Conservation (phyloP, 768 basidiomycete genomes). For the Rhodotorula babjevae region DNA sequence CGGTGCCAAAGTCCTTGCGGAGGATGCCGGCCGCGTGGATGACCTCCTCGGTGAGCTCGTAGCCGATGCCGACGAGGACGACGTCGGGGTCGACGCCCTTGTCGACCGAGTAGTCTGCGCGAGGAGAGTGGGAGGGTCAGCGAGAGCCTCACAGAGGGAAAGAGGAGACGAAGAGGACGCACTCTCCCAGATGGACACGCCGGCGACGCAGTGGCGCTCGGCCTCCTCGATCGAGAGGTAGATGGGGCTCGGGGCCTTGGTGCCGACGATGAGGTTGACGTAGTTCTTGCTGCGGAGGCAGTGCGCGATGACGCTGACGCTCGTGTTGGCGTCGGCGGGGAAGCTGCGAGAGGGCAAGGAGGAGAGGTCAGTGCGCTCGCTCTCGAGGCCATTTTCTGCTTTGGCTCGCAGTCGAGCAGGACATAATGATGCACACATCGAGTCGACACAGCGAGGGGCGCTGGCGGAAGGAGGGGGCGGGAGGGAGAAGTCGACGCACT, state of each 20-base stretch:
- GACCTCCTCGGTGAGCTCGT: conserved; percentile 79
- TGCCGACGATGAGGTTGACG: conserved; percentile 80
- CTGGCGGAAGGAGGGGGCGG: no score
- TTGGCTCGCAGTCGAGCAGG: no score
- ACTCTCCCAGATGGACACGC: conserved; percentile 80
- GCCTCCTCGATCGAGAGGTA: conserved; percentile 75
- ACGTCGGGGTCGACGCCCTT: conserved; percentile 49
- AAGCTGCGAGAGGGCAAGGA: conserved; percentile 9
- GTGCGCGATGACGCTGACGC: conserved; percentile 75
- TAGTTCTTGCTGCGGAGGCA: conserved; percentile 75
- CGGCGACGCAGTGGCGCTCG: conserved; percentile 77
- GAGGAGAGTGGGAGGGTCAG: background rate
- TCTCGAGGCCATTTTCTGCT: no score
- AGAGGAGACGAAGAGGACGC: conserved; percentile 47
- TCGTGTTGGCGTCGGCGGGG: conserved; percentile 77
- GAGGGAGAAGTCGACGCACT: conserved; percentile 41
- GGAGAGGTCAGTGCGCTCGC: background rate
- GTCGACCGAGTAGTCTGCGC: conserved; percentile 39
- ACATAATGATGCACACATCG: no score
- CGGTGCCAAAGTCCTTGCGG: conserved; percentile 59
- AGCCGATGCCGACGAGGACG: conserved; percentile 76
- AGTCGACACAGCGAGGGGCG: no score
- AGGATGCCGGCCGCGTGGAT: conserved; percentile 78
- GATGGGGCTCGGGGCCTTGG: conserved; percentile 60
- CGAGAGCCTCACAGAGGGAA: no score